Base-by-base conservation (phyloP, 1,284 basidiomycete genomes). In the Tilletia caries region DNA sequence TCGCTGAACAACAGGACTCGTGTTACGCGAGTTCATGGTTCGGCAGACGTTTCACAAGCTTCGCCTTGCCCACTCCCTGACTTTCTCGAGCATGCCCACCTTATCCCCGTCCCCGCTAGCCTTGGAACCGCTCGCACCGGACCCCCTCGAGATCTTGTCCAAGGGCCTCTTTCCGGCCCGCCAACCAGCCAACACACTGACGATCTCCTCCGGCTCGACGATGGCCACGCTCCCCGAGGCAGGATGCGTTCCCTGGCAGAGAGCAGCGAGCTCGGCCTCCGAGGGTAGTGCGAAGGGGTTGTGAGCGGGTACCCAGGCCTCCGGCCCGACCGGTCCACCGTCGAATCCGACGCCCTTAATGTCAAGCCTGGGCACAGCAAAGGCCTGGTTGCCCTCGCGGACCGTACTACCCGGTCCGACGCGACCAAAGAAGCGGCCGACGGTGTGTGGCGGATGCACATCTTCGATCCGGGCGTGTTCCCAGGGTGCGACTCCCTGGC, bases 191-290 rank as follows among this genome's bases (percentile, higher is more conserved):
- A 66, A 44, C 10, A 52, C 46, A n/a, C 44, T 46, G 23, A 66
- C 48, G n/a, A 66, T 48, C 65, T 66, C 65, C 65, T 79, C 78
- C 20, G 44, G 58, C 3, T 58, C 64, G n/a, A 75, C 70, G 1
- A 79, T 71, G 32, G 62, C 68, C 32, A 76, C 72, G 33, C 74
- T 74, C 15, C 78, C 78, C 0, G 78, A 72, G 0, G 78, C 80
- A 0, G 80, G 80, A 66, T 83, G 81, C 48, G 46, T 70, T 8
- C 81, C 81, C 41, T 76, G 73, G 25, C 74, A 43, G 37, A 83
- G 71, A 1, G 80, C 79, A 0, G 70, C 76, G 46, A 74, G 72
- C 71, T 83, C 81, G 1, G 81, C 81, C 68, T 83, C 81, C 32
- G 68, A 71, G 1, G 81, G 81, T 0, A 83, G 73, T 5, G 81